Evolutionary conservation across 2,329 filamentous ascomycete genomes (phyloP), one percentile per base, ranked within the genome.

Genomic region (Fusarium transvaalense): DNA sequence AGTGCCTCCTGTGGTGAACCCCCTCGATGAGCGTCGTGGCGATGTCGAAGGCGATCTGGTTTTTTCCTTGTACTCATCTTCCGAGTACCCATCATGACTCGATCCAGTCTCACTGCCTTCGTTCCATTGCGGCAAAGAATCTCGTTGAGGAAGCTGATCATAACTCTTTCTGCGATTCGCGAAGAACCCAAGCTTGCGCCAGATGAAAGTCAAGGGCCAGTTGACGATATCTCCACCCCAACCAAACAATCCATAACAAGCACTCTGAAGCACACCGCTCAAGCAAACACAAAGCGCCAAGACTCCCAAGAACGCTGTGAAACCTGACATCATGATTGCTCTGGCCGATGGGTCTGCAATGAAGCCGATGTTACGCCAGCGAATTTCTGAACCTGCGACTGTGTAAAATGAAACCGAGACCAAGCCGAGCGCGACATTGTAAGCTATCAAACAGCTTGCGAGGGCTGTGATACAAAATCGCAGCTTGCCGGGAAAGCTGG

Each of bases 321-420:
- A 46, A 0, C 78, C 78, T 1, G 78, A 75, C 29, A 80, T 67
- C 17, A 80, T 65, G n/a, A 79, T 69, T 8, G 71, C 68, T 42
- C 77, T 71, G 3, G 77, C 75, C 1, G 76, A 72, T 2, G 77
- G 66, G 25, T 80, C 78, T 17, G 73, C 69, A 2, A 74, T 77
- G 10, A 79, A 52, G 1, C 67, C 76, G n/a, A 78, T 68, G 47
- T 80, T 79, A 14, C 77, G 72, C 78, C 78, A 80, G 43, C 76
- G 78, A 6, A 80, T 73, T 27, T 80, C 78, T 0, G 77, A 76
- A 8, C 77, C 77, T 7, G 78, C 71, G 12, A 78, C 72, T 10
- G 67, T 53, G 56, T 78, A 79, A 42, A 79, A 79, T 5, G 77
- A 74, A 3, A 79, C 65, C 25, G 68, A 74, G 27, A 73, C 56